Percentiles rank a stretch among this genome's conserved stretches.
phyloP scores from a whole-genome alignment of 306 rosid genomes.

The Fagus sylvatica region DNA sequence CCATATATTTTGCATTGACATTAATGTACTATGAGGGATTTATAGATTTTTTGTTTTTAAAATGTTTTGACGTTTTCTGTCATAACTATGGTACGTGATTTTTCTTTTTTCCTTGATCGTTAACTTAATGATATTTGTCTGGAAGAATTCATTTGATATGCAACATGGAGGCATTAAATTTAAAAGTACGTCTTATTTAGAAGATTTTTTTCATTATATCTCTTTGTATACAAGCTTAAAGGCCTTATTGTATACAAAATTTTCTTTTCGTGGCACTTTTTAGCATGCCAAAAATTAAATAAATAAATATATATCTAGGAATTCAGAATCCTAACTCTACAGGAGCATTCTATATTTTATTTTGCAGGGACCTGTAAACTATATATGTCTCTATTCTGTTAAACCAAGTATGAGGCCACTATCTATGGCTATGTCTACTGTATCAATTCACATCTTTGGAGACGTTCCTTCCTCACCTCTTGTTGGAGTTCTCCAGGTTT shows the following conservation, averaged over 20 bases:
- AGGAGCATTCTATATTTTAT: conserved; percentile 11
- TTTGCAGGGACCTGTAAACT: conserved; percentile 84
- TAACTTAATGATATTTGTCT: background rate
- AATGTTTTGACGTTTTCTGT: background rate
- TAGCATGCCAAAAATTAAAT: background rate
- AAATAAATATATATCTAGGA: background rate
- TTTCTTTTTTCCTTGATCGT: background rate
- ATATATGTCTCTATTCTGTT: conserved; percentile 61
- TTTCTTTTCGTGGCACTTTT: background rate
- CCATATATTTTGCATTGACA: too few species aligned
- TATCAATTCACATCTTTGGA: too few species aligned
- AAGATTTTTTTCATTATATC: background rate
- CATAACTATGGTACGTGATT: background rate
- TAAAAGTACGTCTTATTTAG: background rate
- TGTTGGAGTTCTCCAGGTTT: too few species aligned
- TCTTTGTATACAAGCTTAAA: background rate
- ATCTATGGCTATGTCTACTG: too few species aligned
- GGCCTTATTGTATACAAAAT: background rate
- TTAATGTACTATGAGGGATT: background rate
- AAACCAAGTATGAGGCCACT: background rate
- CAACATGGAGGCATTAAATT: background rate
- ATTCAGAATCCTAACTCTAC: background rate
- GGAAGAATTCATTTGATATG: background rate
- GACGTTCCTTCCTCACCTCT: too few species aligned
- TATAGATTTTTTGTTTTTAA: background rate